These are phyloP conservation scores for Coemansia sp. DNA, from an alignment of 192 early-diverging fungal species.

Conservation along the genomic window DNA sequence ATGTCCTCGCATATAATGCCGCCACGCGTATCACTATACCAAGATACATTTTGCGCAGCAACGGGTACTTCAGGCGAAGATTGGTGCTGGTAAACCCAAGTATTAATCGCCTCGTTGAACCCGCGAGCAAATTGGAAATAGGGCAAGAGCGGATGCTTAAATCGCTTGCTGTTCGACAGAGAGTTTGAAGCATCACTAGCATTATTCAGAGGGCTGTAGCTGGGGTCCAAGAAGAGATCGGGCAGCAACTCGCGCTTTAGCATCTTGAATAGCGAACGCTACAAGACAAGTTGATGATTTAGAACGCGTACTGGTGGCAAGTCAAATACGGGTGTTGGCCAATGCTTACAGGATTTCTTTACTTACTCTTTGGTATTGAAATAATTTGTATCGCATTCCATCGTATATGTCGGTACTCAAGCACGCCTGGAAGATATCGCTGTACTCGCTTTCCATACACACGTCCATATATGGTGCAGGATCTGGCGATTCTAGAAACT, in stretches of 20 bases:
- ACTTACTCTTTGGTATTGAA: constrained; percentile 59
- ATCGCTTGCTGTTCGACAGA: background rate
- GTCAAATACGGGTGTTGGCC: background rate
- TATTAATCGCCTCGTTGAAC: constrained; percentile 31
- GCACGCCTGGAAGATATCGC: constrained; percentile 48
- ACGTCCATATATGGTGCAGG: constrained; percentile 28
- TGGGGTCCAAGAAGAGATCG: constrained; percentile 57
- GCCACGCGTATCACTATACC: constrained; percentile 52
- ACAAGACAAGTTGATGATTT: constrained; percentile 2
- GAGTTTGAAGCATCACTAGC: constrained; percentile 15
- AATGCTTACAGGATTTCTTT: background rate
- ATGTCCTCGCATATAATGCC: constrained; percentile 89
- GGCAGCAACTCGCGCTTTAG: constrained; percentile 68
- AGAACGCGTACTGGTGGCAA: background rate
- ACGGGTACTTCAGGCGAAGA: constrained; percentile 35
- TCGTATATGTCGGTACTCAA: constrained; percentile 17
- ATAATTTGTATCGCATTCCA: constrained; percentile 57
- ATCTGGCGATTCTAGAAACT: constrained; percentile 46
- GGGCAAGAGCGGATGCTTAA: constrained; percentile 35
- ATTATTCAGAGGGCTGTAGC: constrained; percentile 36
- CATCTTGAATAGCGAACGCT: constrained; percentile 72
- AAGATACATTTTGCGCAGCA: constrained; percentile 32
- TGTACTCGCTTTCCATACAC: constrained; percentile 32
- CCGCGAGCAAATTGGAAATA: constrained; percentile 47
- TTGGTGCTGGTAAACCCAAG: constrained; percentile 30